A percentile compares a stretch with the other conserved stretches of the same genome.
Conservation (phyloP, 179 eudicot genomes). For the Heliamphora pulchella region DNA sequence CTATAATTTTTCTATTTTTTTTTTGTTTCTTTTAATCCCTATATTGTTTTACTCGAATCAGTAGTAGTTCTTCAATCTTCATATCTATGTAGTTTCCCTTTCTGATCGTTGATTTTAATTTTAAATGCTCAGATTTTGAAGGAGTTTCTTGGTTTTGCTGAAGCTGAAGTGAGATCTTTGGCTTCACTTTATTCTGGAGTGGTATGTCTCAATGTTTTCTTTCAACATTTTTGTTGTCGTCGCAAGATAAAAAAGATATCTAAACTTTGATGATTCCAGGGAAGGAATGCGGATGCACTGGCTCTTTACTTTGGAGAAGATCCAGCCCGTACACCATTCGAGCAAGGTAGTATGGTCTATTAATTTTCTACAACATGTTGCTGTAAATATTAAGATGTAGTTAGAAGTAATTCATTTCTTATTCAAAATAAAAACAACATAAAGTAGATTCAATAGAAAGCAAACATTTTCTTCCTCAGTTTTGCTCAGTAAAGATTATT, state of each 20-base stretch:
- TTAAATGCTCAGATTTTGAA: conserved; percentile 45
- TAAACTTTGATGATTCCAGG: conserved; percentile 38
- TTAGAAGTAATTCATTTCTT: background rate
- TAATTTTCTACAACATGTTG: background rate
- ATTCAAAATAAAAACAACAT: background rate
- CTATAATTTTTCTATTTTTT: too few relatives aligned
- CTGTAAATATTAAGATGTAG: background rate
- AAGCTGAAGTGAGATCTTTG: conserved; percentile 79
- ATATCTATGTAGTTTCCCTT: background rate
- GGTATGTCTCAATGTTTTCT: conserved; percentile 42
- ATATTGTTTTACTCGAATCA: background rate
- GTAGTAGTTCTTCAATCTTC: background rate
- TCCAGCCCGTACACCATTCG: conserved; percentile 88
- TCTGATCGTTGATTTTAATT: conserved; percentile 13
- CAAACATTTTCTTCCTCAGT: background rate
- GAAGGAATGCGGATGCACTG: conserved; percentile 81
- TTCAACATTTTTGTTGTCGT: background rate
- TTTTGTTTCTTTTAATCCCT: background rate
- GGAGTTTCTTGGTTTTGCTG: conserved; percentile 69
- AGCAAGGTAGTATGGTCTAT: conserved; percentile 61
- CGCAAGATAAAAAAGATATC: background rate
- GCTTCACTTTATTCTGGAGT: conserved; percentile 71
- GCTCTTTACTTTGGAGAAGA: conserved; percentile 94
- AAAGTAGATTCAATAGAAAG: background rate
- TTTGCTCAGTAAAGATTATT: background rate